A percentile compares a stretch with the other conserved stretches of the same genome.
These are phyloP conservation scores for Leccinum fibrillosum DNA, from an alignment of 768 basidiomycete species.

Conservation along the genomic window DNA sequence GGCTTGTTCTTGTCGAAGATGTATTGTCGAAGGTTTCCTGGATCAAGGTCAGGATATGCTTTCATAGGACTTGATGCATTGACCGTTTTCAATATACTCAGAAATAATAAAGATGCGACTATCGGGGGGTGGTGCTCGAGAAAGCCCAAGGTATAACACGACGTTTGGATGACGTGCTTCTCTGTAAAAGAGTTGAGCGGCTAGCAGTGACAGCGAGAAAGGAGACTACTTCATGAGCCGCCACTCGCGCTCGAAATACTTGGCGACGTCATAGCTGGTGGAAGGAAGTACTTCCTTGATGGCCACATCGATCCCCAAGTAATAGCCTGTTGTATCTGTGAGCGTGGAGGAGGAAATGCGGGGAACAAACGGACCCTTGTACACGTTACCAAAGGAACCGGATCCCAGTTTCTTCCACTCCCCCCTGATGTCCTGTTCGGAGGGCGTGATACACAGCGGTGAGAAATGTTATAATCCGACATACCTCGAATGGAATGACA, in stretches of 20 bases:
- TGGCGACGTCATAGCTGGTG: slow-evolving; percentile 88
- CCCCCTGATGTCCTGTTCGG: slow-evolving; percentile 74
- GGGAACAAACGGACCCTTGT: slow-evolving; percentile 50
- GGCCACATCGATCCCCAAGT: slow-evolving; percentile 94
- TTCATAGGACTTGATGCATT: background rate
- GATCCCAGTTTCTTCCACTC: slow-evolving; percentile 87
- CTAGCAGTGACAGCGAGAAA: background rate
- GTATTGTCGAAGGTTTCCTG: slow-evolving; percentile 77
- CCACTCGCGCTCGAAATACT: slow-evolving; percentile 99
- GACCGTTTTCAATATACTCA: slow-evolving; percentile 87
- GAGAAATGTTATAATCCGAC: slow-evolving; percentile 17
- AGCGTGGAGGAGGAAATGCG: background rate
- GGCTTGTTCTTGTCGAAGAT: slow-evolving; percentile 82
- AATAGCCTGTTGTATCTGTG: slow-evolving; percentile 52
- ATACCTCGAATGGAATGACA: slow-evolving; percentile 81
- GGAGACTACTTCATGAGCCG: slow-evolving; percentile 77
- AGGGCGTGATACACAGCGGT: background rate
- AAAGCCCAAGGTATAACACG: slow-evolving; percentile 89
- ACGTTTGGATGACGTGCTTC: slow-evolving; percentile 92
- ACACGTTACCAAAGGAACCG: slow-evolving; percentile 93
- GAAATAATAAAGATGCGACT: slow-evolving; percentile 92
- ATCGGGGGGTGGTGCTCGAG: slow-evolving; percentile 71
- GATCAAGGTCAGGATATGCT: slow-evolving; percentile 3
- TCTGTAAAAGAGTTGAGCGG: slow-evolving; percentile 28
- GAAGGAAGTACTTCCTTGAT: slow-evolving; percentile 96